These are phyloP conservation scores for Fusarium citri DNA, from an alignment of 2,329 filamentous ascomycete genomes.

Conservation along the genomic window DNA sequence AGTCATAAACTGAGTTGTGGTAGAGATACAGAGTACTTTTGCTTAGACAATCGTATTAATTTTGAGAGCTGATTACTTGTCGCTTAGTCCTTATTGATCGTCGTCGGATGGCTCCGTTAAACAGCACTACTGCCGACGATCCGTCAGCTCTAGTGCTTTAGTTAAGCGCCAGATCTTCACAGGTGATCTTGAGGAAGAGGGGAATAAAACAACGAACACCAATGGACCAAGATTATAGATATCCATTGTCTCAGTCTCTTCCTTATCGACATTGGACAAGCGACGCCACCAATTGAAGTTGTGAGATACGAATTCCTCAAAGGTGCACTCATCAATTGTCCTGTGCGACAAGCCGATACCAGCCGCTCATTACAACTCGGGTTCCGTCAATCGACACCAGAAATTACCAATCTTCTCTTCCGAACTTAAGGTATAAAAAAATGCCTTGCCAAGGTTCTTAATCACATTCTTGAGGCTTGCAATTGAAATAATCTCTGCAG, in stretches of 20 bases:
- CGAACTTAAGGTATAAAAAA: background rate
- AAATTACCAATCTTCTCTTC: background rate
- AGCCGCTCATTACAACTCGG: background rate
- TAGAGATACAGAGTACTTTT: no score
- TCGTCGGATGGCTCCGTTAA: background rate
- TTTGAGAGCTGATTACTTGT: background rate
- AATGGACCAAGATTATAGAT: no score
- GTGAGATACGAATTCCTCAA: background rate
- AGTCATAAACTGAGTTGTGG: background rate
- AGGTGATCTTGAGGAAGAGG: background rate
- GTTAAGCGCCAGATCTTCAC: background rate
- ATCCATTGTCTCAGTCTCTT: no score
- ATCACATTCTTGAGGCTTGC: background rate
- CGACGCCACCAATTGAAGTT: rapidly evolving
- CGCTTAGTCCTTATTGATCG: background rate
- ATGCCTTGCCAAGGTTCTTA: background rate
- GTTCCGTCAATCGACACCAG: background rate
- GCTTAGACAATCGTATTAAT: background rate
- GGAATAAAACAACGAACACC: rapidly evolving
- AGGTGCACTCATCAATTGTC: background rate
- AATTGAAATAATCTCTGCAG: background rate
- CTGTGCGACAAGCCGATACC: background rate
- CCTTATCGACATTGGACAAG: rapidly evolving
- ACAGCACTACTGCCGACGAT: rapidly evolving
- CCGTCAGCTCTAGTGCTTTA: background rate